Evolutionary conservation across 2,329 filamentous ascomycete genomes (phyloP).

Genomic region (Colletotrichum echinochloae): DNA sequence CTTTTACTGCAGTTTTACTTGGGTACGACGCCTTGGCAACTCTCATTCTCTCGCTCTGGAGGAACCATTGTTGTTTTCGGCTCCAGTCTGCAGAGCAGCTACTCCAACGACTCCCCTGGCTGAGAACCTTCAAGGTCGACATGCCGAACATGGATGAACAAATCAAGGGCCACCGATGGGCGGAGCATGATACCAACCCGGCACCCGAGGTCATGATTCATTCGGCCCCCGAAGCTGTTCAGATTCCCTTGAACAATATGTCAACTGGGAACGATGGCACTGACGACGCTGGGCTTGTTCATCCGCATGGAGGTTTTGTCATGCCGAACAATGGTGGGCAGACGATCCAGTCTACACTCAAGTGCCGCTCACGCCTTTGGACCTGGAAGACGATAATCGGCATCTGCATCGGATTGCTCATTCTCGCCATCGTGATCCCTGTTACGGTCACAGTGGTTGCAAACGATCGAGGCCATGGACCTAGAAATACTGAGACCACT

Average conservation of each 20-base stretch:
- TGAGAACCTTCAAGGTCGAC: not conserved
- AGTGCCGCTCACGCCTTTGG: slow-evolving; percentile 40
- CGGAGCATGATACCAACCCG: slow-evolving; percentile 27
- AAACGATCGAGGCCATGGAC: not conserved
- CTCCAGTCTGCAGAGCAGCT: not conserved
- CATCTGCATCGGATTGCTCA: slow-evolving; percentile 45
- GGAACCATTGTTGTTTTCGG: not conserved
- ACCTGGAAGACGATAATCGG: slow-evolving; percentile 47
- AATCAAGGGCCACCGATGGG: not conserved
- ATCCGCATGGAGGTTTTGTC: not conserved
- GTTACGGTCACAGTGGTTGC: not conserved
- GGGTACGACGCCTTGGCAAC: not conserved
- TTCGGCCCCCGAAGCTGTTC: slow-evolving; percentile 34
- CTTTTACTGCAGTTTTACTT: not conserved
- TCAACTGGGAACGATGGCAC: slow-evolving; percentile 3
- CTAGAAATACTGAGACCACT: not conserved
- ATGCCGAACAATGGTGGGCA: not conserved
- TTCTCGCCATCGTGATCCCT: slow-evolving; percentile 2
- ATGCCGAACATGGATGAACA: not conserved
- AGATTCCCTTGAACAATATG: not conserved
- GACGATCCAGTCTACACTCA: slow-evolving; percentile 38
- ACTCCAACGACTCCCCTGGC: not conserved
- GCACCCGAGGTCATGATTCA: slow-evolving; percentile 31
- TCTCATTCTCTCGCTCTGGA: not conserved
- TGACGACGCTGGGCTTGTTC: not conserved